Base-by-base conservation (phyloP, 768 basidiomycete genomes). In the Lepiota brunneoincarnata region DNA sequence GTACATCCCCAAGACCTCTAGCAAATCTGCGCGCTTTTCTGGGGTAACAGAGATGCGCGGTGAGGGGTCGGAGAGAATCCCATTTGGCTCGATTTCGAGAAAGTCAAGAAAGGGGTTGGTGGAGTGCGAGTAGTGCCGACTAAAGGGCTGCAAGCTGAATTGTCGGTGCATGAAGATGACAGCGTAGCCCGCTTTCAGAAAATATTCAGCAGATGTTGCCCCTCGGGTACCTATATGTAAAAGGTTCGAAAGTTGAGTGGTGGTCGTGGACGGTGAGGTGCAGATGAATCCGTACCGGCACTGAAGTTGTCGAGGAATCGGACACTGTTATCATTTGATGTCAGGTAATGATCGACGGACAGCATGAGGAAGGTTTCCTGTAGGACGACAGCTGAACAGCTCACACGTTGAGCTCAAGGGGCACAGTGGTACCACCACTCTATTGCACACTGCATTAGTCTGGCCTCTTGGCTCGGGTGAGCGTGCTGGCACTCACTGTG, bases 151-250 rank as follows among this genome's bases (percentile, higher is more conserved):
- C 39, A 98, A 81, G 59, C 95, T 98, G 76, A 97, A 96, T 70
- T 97, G 93, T 18, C 96, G 79, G 69, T 99, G 96, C 83, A 99
- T 90, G 75, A 99, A 99, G 61, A 99, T 93, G 69, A 99, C 97
- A 21, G 95, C 94, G 74, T 98, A 98, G 53, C 88, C 90, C 6
- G 90, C 86, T 62, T 88, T 83, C 56, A 98, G 82, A 68, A 99
- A 98, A 74, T 98, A 97, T 71, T 99, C 97, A 2, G 97, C 96
- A 17, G 97, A 98, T 0, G 96, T 94, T 26, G 97, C 92, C 39
- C 97, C 97, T 64, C 97, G 81, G 17, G 97, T 99, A 49, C 96
- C 95, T 91, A 52, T n/a, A 59, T 7, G 36, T 51, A 38, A 35
- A 41, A 48, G n/a, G 28, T 4, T 42, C 6, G 31, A 41, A n/a